Conservation (phyloP, 176 grass and related monocot species). For the Triticum dicoccoides region DNA sequence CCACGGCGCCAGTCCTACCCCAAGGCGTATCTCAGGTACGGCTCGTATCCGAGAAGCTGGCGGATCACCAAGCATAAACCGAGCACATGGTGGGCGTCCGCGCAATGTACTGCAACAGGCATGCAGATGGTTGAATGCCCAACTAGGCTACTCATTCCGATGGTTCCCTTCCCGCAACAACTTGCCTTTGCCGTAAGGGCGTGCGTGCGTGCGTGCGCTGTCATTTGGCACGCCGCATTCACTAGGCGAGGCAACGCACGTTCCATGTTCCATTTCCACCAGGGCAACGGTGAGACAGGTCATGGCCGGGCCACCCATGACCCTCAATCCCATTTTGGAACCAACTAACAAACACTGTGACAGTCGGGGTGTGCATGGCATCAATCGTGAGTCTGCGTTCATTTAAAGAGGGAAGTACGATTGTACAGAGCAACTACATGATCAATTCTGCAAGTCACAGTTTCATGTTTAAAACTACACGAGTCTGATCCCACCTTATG, state of each 20-base stretch:
- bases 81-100: background rate
- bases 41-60: background rate
- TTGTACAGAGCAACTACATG: background rate
- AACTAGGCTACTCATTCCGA: background rate
- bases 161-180: background rate
- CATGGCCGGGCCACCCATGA: background rate
- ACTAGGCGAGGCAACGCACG: background rate
- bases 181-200: too few species aligned
- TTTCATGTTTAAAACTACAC: too few species aligned
- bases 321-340: background rate
- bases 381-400: background rate
- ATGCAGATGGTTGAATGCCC: background rate
- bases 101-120: background rate
- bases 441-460: too few species aligned
- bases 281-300: background rate
- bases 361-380: background rate
- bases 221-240: constrained; percentile 33
- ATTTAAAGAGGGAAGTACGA: background rate
- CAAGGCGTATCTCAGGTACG: background rate
- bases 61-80: background rate
- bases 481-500: too few species aligned
- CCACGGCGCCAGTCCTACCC: too few species aligned
- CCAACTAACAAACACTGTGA: background rate
- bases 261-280: background rate
- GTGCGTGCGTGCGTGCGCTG: background rate